Base-by-base conservation (phyloP, 2,329 filamentous ascomycete species). In the Colletotrichum agaves region DNA sequence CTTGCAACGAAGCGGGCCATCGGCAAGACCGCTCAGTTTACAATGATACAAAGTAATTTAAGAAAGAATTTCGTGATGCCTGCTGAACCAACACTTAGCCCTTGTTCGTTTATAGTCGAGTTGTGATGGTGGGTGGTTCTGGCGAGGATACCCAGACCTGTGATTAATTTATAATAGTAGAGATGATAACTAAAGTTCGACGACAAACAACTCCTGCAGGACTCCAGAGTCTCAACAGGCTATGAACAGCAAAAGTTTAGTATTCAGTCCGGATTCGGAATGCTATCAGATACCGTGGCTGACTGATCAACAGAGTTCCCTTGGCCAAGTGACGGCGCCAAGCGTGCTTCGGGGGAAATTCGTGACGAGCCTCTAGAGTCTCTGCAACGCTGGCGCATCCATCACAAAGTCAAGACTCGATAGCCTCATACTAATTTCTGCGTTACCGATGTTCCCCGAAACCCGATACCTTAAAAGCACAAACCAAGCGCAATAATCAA, bases 291-390 rank as follows among this genome's bases (percentile, higher is more conserved):
- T 35, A 7, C 6, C 2, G 8, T 35, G 23, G 23, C 13, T 52
- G 27, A 59, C n/a, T 23, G 8, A 66, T 66, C 47, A 31, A 5
- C 41, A 17, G 19, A 17, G 31, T 17, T n/a, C 17, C 31, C 15
- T 47, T n/a, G 49, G 41, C 57, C 56, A 41, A n/a, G 41, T 37
- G 12, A 60, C 39, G 10, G 4, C 21, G 61, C 23, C 43, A 49
- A 61, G 46, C 33, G 3, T 47, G 33, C 33, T 5, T 8, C 19
- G 13, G 10, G 2, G 43, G 31, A 17, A 49, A 49, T n/a, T 59
- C 56, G 19, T 17, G 33, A 49, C 56, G 56, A 37, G 56, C 37
- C 21, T 23, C 52, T 11, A 21, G 17, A 10, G 7, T 27, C 5
- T 43, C 2, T 56, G 47, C 47, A 33, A 17, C 50, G 19, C 35